Evolutionary conservation across 2,329 filamentous ascomycete species (phyloP), one percentile per base, ranked within the genome.

Genomic region (Botrytis elliptica): DNA sequence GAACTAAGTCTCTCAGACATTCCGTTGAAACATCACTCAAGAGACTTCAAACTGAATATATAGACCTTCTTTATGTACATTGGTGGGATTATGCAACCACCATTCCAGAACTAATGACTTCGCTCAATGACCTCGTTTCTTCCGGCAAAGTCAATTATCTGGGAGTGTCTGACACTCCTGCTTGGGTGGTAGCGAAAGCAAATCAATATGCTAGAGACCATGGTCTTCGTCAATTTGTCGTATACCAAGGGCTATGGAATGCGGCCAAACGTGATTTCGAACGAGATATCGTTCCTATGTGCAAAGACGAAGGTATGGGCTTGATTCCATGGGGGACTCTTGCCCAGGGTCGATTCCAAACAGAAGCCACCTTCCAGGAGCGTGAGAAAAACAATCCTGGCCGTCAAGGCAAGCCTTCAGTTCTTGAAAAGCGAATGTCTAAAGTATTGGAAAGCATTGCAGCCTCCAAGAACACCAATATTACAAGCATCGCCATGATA

Each of bases 31-130:
- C 84, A 60, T 89, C 86, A 70, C 82, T 89, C 4, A 82, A 84
- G 73, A 81, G 88, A 29, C 82, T 91, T 42, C 86, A 85, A 38
- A 88, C 85, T 4, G 77, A 82, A 2, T 89, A 91, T 79, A 87
- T 89, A 74, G 87, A 89, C 80, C 83, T 89, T 2, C 82, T 90
- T 20, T 88, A 89, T 79, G 87, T 90, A 72, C 88, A 90, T 77
- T 83, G 88, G 22, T 83, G 88, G 74, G 88, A 90, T 74, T 80
- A 81, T 0, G 80, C 80, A 3, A 86, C 84, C 1, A 84, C 86
- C 0, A 80, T 84, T 2, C 86, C 88, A 77, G 88, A 90, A 81
- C 89, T 88, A 25, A 89, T 90, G 88, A 84, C 85, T 78, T 87
- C 87, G 9, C 80, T 89, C 29, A 86, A 90, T 74, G 88, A 90